Evolutionary conservation across 1,284 basidiomycete species (phyloP).

Genomic region (Salmacisia buchloeana): DNA sequence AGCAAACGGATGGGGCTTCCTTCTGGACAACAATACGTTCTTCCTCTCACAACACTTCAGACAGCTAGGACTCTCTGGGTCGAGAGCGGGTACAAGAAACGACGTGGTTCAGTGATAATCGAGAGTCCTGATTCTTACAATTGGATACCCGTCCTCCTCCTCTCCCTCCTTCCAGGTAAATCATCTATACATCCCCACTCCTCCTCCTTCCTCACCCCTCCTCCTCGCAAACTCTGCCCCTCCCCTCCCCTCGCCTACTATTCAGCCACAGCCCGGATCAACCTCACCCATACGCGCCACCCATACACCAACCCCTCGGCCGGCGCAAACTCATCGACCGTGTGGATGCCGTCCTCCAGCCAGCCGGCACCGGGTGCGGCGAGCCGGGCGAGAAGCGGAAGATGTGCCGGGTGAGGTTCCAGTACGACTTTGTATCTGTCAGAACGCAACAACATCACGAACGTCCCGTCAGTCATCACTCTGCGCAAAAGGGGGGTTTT

Average conservation of each 20-base stretch:
- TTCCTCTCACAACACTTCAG: too few species aligned
- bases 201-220: conserved; percentile 8
- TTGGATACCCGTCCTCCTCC: neutral
- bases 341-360: conserved; percentile 59
- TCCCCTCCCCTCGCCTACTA: conserved; percentile 13
- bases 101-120: too few species aligned
- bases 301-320: conserved; percentile 53
- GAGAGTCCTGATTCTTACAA: neutral
- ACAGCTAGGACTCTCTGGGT: too few species aligned
- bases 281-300: conserved; percentile 55
- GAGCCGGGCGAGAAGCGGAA: conserved; percentile 56
- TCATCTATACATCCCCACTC: neutral
- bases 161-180: neutral
- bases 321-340: conserved; percentile 60
- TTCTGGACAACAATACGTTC: too few species aligned
- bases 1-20: too few species aligned
- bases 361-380: conserved; percentile 33
- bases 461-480: conserved; percentile 30
- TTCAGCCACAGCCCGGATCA: conserved; percentile 54
- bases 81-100: too few species aligned
- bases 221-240: conserved; percentile 39
- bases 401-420: conserved; percentile 57
- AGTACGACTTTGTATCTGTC: conserved; percentile 57
- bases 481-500: conserved; percentile 1
- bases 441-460: neutral